Evolutionary conservation across 2,329 filamentous ascomycete genomes (phyloP), one percentile per base, ranked within the genome.

Genomic region (Trichophyton schoenleinii): DNA sequence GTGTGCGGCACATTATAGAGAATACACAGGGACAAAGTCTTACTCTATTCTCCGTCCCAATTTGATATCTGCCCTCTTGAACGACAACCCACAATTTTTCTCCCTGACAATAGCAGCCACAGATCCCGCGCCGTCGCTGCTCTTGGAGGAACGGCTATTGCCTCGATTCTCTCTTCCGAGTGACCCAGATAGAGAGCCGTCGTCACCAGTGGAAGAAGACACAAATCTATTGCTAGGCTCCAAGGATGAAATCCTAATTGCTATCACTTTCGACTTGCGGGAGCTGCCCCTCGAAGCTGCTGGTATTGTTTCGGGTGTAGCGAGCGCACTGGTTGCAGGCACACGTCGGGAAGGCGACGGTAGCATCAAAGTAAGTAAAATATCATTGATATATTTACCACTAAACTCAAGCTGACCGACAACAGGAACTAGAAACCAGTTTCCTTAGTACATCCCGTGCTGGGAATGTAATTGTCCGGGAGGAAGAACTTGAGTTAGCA

Each of bases 241-340:
- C 63, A 88, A 83, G 55, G 74, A 76, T 55, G 85, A 85, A 66
- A 84, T 83, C 62, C 79, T 91, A 38, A 84, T 95, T 1, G 91
- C 94, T 1, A 94, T 99, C 67, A 92, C 91, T 62, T 81, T 99
- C 2, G 90, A 97, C 68, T 80, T 99, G 28, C 84, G 83, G 20
- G 84, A 84, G 48, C 77, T 97, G 46, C 89, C 92, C 0, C 81
- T 92, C 48, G 90, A 96, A 72, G 91, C 90, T 6, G 95, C 91
- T 0, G 92, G 92, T 22, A 96, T 99, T 62, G 90, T 99, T 2
- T 96, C 91, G 67, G 92, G 94, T 31, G 89, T 99, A 1, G 91
- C 92, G 0, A 89, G 91, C 28, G 82, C 85, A 60, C 79, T 97
- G 31, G 87, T 91, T 0, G 84, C 88, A 58, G 88, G 88, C 53